These are phyloP conservation scores for Pyrenula massariospora DNA, from an alignment of 495 filamentous ascomycete genomes.

Conservation along the genomic window DNA sequence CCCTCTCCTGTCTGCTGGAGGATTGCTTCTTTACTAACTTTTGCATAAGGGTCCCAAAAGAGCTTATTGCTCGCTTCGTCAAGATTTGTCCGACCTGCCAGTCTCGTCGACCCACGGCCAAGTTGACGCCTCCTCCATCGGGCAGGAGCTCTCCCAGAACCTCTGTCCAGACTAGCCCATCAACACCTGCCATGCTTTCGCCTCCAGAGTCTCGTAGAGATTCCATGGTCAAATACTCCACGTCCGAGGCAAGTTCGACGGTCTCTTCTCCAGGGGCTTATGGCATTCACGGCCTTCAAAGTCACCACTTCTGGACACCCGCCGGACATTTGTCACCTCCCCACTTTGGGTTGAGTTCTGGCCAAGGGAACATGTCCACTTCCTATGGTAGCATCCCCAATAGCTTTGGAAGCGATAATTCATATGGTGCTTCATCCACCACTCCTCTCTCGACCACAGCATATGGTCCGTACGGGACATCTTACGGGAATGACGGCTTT, in stretches of 20 bases:
- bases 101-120: slow-evolving; percentile 31
- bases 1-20: not conserved
- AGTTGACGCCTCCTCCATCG: slow-evolving; percentile 32
- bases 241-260: not conserved
- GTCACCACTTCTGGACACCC: not conserved
- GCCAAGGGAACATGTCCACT: not conserved
- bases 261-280: not conserved
- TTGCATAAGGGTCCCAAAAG: slow-evolving; percentile 39
- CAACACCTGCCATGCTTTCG: not conserved
- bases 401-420: not conserved
- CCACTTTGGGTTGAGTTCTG: not conserved
- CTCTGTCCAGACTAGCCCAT: not conserved
- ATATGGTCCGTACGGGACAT: not conserved
- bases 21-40: not conserved
- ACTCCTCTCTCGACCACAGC: not conserved
- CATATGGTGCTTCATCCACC: not conserved
- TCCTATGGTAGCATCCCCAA: not conserved
- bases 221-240: not conserved
- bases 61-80: slow-evolving; percentile 46
- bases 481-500: not conserved
- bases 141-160: slow-evolving; percentile 23
- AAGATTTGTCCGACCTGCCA: slow-evolving; percentile 43
- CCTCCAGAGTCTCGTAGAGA: not conserved
- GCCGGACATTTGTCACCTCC: not conserved
- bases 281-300: not conserved